phyloP scores from a whole-genome alignment of 2,329 filamentous ascomycete species.

The Apiospora marii region DNA sequence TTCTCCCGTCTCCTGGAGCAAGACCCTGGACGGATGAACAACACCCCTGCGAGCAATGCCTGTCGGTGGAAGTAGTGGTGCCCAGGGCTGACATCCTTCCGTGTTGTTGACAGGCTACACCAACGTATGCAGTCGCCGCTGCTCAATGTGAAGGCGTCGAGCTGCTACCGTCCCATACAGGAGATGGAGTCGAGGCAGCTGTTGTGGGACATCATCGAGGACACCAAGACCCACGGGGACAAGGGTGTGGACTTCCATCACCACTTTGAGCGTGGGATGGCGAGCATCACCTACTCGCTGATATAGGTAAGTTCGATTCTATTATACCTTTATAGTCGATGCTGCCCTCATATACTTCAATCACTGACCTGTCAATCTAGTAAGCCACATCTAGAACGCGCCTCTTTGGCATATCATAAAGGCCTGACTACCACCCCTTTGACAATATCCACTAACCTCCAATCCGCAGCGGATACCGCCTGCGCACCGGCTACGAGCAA shows the following conservation, averaged over 20 bases:
- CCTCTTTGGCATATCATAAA: background rate
- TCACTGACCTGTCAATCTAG: background rate
- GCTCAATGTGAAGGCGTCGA: constrained; percentile 39
- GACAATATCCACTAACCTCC: background rate
- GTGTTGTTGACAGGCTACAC: constrained; percentile 37
- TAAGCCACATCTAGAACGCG: background rate
- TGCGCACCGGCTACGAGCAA: constrained; percentile 38
- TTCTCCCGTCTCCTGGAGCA: background rate
- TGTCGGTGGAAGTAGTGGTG: background rate
- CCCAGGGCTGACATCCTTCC: background rate
- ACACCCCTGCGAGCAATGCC: background rate
- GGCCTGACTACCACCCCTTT: no score
- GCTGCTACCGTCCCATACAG: constrained; percentile 50
- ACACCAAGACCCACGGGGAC: constrained; percentile 35
- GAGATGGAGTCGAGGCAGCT: constrained; percentile 56
- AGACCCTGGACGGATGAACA: background rate
- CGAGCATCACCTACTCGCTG: constrained; percentile 48
- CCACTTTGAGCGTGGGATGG: constrained; percentile 46
- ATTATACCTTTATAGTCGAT: background rate
- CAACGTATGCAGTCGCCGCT: constrained; percentile 48
- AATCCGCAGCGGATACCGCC: constrained; percentile 39
- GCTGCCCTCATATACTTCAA: background rate
- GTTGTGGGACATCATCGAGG: constrained; percentile 49
- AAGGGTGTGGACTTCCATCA: constrained; percentile 39
- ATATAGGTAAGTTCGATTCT: constrained; percentile 36